Percentiles rank a stretch among this genome's conserved stretches.
These are phyloP conservation scores for Sporothrix mexicana DNA, from an alignment of 2,329 filamentous ascomycete species.

Conservation along the genomic window DNA sequence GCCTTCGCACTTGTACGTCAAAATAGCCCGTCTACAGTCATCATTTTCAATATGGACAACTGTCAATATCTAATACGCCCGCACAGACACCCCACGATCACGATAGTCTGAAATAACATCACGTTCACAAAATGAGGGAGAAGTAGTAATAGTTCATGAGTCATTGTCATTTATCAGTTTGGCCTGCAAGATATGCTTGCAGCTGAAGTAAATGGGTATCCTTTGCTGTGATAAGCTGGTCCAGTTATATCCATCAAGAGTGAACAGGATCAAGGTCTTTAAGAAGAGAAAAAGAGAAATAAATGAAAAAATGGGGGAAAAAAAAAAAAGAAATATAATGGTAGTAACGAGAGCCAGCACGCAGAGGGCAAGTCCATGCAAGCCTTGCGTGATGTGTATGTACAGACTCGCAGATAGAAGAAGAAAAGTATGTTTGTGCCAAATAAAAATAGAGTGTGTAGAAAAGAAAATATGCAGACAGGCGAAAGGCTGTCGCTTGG, in stretches of 20 bases:
- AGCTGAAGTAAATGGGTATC: conserved; percentile 18
- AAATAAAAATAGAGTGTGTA: conserved; percentile 26
- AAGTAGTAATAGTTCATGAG: conserved; percentile 28
- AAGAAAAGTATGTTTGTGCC: conserved; percentile 22
- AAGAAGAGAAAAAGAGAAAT: not conserved
- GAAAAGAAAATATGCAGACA: not conserved
- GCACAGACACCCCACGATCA: not conserved
- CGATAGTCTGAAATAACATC: not conserved
- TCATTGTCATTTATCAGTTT: conserved; percentile 28
- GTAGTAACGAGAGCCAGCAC: not conserved
- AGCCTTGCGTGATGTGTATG: conserved; percentile 8
- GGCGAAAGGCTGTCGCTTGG: not conserved
- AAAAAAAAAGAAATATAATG: not conserved
- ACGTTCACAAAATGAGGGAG: not conserved
- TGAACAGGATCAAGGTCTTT: not conserved
- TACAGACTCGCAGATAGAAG: not conserved
- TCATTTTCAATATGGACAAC: not conserved
- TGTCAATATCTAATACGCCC: not conserved
- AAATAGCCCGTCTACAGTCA: too few species aligned
- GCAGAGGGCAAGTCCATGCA: not conserved
- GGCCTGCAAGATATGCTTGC: conserved; percentile 12
- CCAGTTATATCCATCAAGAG: not conserved
- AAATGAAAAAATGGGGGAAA: not conserved
- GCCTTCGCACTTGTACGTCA: too few species aligned
- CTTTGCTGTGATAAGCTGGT: not conserved